These are phyloP conservation scores for Teunomyces stri DNA, from an alignment of 805 yeast genomes.

Conservation along the genomic window DNA sequence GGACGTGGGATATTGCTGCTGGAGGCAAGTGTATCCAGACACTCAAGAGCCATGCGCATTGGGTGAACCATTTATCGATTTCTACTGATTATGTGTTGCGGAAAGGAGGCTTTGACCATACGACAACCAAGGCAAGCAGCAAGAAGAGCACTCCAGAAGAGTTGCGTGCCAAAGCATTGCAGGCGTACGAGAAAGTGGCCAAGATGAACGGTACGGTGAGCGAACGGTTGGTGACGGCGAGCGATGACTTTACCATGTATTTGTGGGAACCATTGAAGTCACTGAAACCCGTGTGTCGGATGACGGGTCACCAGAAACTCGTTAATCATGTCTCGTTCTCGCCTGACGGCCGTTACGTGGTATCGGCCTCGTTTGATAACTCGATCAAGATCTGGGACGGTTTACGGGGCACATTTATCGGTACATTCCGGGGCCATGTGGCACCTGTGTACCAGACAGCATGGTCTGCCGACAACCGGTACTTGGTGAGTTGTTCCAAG, in stretches of 20 bases:
- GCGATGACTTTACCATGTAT: conserved; percentile 97
- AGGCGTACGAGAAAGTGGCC: conserved; percentile 62
- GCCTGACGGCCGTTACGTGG: conserved; percentile 90
- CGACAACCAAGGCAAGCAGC: conserved; percentile 39
- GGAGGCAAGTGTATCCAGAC: conserved; percentile 78
- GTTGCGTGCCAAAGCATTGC: conserved; percentile 49
- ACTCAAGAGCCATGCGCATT: conserved; percentile 88
- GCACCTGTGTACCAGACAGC: conserved; percentile 97
- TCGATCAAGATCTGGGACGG: conserved; percentile 97
- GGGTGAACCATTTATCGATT: conserved; percentile 93
- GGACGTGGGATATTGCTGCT: conserved; percentile 79
- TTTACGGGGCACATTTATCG: conserved; percentile 79
- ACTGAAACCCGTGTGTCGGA: conserved; percentile 81
- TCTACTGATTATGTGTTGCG: conserved; percentile 88
- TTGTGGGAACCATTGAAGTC: conserved; percentile 88
- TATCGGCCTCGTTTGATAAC: conserved; percentile 93
- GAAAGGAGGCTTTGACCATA: conserved; percentile 83
- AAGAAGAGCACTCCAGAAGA: conserved; percentile 23
- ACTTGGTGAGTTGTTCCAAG: conserved; percentile 89
- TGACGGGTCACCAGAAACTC: conserved; percentile 97
- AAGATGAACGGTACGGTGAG: conserved; percentile 50
- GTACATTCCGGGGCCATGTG: conserved; percentile 94
- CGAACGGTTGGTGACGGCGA: conserved; percentile 89
- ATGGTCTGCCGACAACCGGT: conserved; percentile 93
- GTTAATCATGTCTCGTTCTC: conserved; percentile 95